Conservation (phyloP, 1,284 basidiomycete species). For the Ustilago vetiveriae region DNA sequence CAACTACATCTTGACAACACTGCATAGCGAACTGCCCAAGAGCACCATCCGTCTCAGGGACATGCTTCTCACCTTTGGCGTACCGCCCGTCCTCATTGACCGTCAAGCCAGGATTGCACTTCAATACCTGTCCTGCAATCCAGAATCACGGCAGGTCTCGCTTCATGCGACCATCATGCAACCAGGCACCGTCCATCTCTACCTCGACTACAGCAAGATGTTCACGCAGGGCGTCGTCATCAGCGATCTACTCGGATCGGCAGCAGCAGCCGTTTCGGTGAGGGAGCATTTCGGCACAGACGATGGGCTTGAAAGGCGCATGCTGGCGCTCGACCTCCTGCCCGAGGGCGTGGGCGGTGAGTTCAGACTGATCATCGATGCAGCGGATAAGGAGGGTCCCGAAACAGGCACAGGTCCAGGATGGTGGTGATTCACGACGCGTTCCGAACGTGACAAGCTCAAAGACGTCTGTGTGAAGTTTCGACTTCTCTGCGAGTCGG, state of each 20-base stretch:
- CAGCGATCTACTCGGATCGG: slow-evolving; percentile 23
- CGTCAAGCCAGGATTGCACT: slow-evolving; percentile 33
- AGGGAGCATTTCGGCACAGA: slow-evolving; percentile 37
- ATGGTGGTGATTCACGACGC: slow-evolving; percentile 50
- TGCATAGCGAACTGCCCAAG: slow-evolving; percentile 45
- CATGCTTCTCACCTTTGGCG: slow-evolving; percentile 49
- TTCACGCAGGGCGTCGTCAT: slow-evolving; percentile 48
- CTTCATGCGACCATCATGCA: slow-evolving; percentile 39
- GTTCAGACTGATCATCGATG: slow-evolving; percentile 45
- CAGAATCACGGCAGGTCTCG: slow-evolving; percentile 42
- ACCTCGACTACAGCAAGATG: slow-evolving; percentile 54
- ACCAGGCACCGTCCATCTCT: slow-evolving; percentile 44
- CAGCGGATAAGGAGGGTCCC: slow-evolving; percentile 44
- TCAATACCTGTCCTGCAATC: slow-evolving; percentile 39
- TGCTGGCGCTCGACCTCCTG: slow-evolving; percentile 37
- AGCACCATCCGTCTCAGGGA: slow-evolving; percentile 36
- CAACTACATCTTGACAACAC: slow-evolving; percentile 40
- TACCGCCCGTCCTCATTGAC: slow-evolving; percentile 53
- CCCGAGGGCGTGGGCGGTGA: slow-evolving; percentile 33
- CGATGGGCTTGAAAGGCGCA: slow-evolving; percentile 31
- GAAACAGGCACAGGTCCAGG: slow-evolving; percentile 42
- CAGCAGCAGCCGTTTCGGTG: slow-evolving; percentile 26
- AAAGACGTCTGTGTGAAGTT: no score
- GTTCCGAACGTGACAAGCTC: no score
- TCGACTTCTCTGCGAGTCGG: no score